Percentiles rank a stretch among this genome's conserved stretches.
phyloP scores from a whole-genome alignment of 2,329 filamentous ascomycete species.

The Cytospora leucostoma region DNA sequence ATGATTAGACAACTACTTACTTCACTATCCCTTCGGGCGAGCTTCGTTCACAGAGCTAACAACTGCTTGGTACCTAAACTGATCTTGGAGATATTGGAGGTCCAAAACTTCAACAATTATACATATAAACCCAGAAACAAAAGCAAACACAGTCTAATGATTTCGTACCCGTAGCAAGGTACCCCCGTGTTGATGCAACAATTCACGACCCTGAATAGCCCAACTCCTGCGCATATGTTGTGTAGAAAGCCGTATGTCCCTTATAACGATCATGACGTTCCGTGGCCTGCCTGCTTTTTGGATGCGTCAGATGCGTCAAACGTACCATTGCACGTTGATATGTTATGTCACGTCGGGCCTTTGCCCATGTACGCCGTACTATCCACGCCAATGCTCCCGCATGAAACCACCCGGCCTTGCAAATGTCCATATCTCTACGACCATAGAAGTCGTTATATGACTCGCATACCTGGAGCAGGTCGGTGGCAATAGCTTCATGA shows the following conservation, averaged over 20 bases:
- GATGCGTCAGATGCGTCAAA: slow-evolving; percentile 4
- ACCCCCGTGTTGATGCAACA: slow-evolving; percentile 17
- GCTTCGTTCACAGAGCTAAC: no score
- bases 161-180: slow-evolving; percentile 9
- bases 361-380: slow-evolving; percentile 2
- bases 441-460: background rate
- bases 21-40: background rate
- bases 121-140: background rate
- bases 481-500: background rate
- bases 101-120: slow-evolving; percentile 6
- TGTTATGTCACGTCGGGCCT: background rate
- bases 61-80: no score
- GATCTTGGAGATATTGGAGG: background rate
- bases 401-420: background rate
- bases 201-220: slow-evolving; percentile 4
- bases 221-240: slow-evolving; percentile 20
- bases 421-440: background rate
- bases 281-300: slow-evolving; percentile 6
- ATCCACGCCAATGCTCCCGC: background rate
- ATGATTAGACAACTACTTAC: background rate
- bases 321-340: slow-evolving; percentile 17
- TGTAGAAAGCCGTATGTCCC: slow-evolving; percentile 16
- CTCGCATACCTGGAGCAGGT: background rate
- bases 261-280: slow-evolving; percentile 17
- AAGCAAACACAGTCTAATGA: slow-evolving; percentile 15